Base-by-base conservation (phyloP, 202 grass and related monocot genomes). In the Elaeis oleifera region DNA sequence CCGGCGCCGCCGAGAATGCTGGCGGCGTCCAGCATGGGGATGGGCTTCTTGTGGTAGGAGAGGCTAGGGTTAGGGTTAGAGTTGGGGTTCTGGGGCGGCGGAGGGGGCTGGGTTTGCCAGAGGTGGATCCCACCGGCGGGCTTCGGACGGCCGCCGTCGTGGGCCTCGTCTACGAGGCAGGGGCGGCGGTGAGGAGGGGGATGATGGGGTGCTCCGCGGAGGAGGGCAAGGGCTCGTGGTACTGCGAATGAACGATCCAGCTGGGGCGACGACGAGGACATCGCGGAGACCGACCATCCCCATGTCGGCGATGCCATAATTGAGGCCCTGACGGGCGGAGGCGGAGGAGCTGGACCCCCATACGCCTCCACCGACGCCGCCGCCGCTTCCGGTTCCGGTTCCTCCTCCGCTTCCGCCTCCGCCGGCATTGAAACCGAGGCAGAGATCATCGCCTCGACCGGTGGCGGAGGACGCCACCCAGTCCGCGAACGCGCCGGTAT, bases 401-500 rank as follows among this genome's bases (percentile, higher is more conserved):
- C 50, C 50, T 5, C 49, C 68, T n/a, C 56, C 68, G 18, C 68
- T 44, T 18, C 68, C 84, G 0, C 76, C 68, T 1, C 83, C 88
- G 68, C 83, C 66, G 56, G 77, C 94, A 90, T 94, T 99, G 88
- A 99, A 99, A 16, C 94, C 94, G 60, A 99, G 94, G 29, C 86
- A 94, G 50, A 99, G 85, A 69, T 94, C 94, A 61, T 99, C 94
- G 4, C 85, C 88, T 51, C 88, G 70, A 20, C 73, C 83, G 76
- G 17, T 66, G 16, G 78, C 83, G 66, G 90, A 82, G 56, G 85
- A 79, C 1, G 80, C 72, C 58, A 84, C 83, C 95, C 95, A 99
- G 71, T 94, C 95, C 67, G 89, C 95, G 70, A 99, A 99, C 22
- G 95, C 95, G 72, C 89, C 95, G 72, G 78, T 94, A 82, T 99